These are phyloP conservation scores for Penicillium fuscoglaucum DNA, from an alignment of 2,329 filamentous ascomycete species.

Conservation along the genomic window DNA sequence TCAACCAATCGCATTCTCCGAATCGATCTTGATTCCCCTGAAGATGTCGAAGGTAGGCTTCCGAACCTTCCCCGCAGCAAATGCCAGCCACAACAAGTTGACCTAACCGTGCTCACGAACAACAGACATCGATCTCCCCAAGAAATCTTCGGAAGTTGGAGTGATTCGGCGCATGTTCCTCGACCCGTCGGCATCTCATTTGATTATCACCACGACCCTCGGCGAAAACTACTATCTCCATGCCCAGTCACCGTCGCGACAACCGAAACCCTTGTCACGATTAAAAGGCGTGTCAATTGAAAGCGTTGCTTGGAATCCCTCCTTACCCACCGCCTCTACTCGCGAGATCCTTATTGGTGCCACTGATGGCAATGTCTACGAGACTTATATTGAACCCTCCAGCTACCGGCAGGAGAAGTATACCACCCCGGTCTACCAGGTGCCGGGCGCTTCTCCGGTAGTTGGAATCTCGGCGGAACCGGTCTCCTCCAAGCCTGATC, in stretches of 20 bases:
- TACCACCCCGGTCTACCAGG: constrained; percentile 77
- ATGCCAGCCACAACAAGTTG: constrained; percentile 5
- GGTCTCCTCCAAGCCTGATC: constrained; percentile 66
- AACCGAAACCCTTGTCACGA: constrained; percentile 76
- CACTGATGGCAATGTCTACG: constrained; percentile 92
- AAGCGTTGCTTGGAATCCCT: constrained; percentile 91
- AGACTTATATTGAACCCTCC: constrained; percentile 90
- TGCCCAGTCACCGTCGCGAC: constrained; percentile 72
- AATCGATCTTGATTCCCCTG: constrained; percentile 89
- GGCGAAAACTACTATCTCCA: constrained; percentile 98
- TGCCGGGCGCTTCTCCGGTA: constrained; percentile 73
- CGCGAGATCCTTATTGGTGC: constrained; percentile 90
- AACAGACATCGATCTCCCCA: constrained; percentile 91
- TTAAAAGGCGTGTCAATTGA: constrained; percentile 86
- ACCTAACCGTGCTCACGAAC: constrained; percentile 23
- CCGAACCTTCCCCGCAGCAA: constrained; percentile 14
- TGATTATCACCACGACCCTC: constrained; percentile 85
- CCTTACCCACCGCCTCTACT: constrained; percentile 87
- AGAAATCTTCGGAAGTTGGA: constrained; percentile 85
- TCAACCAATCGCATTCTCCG: constrained; percentile 89
- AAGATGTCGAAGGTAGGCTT: constrained; percentile 81
- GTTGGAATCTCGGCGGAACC: constrained; percentile 83
- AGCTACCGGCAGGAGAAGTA: constrained; percentile 94
- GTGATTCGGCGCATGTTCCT: constrained; percentile 96
- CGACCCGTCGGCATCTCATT: constrained; percentile 91